Conservation (phyloP, 768 basidiomycete species). For the Pholiota molesta region DNA sequence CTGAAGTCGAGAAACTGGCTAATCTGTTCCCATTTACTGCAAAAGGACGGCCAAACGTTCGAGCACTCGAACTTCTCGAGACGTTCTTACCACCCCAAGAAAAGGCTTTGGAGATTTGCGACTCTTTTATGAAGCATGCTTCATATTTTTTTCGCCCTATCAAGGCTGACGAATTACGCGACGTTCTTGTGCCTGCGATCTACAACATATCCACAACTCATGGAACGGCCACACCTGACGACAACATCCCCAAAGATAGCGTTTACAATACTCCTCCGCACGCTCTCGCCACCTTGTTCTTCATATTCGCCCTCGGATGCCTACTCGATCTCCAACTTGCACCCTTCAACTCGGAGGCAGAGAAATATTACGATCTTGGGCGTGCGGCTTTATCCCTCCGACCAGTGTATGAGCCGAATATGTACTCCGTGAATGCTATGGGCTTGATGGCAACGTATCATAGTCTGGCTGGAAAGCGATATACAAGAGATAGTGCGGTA, state of each 20-base stretch:
- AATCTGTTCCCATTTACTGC: slow-evolving; percentile 45
- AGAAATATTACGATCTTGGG: slow-evolving; percentile 61
- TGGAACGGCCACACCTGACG: neutral
- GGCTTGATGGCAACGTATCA: slow-evolving; percentile 63
- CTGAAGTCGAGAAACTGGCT: slow-evolving; percentile 38
- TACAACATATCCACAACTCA: slow-evolving; percentile 31
- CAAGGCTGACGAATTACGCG: slow-evolving; percentile 48
- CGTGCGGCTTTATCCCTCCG: slow-evolving; percentile 55
- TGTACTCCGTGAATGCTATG: slow-evolving; percentile 61
- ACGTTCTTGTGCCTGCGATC: slow-evolving; percentile 39
- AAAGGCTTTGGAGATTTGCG: slow-evolving; percentile 41
- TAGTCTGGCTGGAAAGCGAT: slow-evolving; percentile 53
- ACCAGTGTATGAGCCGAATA: slow-evolving; percentile 55
- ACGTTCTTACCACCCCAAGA: slow-evolving; percentile 47
- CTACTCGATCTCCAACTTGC: slow-evolving; percentile 54
- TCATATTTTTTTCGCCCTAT: slow-evolving; percentile 54
- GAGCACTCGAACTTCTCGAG: slow-evolving; percentile 37
- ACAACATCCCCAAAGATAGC: slow-evolving; percentile 3
- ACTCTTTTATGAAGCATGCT: slow-evolving; percentile 48
- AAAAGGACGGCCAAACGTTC: slow-evolving; percentile 30
- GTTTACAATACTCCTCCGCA: slow-evolving; percentile 36
- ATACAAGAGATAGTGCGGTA: slow-evolving; percentile 47
- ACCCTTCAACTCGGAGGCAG: slow-evolving; percentile 61
- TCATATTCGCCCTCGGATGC: slow-evolving; percentile 63
- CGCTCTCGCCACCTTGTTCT: slow-evolving; percentile 55